Percentiles rank a stretch among this genome's conserved stretches.
phyloP scores from a whole-genome alignment of 768 basidiomycete genomes.

The Lentinula lateritia region DNA sequence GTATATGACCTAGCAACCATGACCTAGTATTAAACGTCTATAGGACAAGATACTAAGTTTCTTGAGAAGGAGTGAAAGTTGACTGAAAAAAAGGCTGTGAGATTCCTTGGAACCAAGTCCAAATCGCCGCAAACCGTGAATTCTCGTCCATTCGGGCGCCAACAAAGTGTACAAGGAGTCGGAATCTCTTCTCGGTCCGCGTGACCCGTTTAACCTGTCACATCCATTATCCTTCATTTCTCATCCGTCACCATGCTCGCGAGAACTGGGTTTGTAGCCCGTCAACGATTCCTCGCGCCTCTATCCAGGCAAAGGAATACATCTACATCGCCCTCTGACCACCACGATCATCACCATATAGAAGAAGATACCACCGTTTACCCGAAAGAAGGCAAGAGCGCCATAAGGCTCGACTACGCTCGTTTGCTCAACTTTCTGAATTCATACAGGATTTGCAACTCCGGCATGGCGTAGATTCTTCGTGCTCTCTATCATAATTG shows the following conservation, averaged over 20 bases:
- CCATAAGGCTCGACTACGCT: neutral
- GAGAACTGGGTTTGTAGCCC: constrained; percentile 17
- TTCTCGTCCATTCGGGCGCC: too few species aligned
- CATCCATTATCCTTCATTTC: neutral
- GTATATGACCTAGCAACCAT: too few species aligned
- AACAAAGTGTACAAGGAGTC: too few species aligned
- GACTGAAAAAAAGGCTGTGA: too few species aligned
- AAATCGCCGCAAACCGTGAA: too few species aligned
- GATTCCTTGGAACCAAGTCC: too few species aligned
- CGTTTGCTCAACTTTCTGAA: neutral
- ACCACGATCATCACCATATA: constrained; percentile 31
- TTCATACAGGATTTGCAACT: constrained; percentile 49
- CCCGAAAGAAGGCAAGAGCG: constrained; percentile 51
- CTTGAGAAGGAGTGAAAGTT: too few species aligned
- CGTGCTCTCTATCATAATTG: constrained; percentile 42
- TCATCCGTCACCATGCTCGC: constrained; percentile 3
- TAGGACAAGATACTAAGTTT: too few species aligned
- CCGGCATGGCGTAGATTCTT: constrained; percentile 66
- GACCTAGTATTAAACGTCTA: too few species aligned
- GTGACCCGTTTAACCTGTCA: neutral
- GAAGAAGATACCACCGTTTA: constrained; percentile 34
- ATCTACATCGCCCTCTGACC: constrained; percentile 35
- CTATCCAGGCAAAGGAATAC: constrained; percentile 33
- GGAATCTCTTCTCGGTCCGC: neutral
- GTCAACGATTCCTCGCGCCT: constrained; percentile 25